These are phyloP conservation scores for Misopates orontium DNA, from an alignment of 257 asterid species.

Conservation along the genomic window DNA sequence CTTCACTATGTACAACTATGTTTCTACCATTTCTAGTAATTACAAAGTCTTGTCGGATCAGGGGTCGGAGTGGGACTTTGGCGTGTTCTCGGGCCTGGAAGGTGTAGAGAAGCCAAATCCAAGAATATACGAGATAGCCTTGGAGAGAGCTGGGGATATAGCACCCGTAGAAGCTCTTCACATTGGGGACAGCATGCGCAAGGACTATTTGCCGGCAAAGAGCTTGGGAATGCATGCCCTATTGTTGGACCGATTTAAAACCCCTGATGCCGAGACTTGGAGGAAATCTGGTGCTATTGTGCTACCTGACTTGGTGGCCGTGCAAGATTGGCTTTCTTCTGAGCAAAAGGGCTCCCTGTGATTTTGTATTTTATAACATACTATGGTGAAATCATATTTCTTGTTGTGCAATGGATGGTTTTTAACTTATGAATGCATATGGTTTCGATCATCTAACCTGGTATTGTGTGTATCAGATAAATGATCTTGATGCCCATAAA, in stretches of 20 bases:
- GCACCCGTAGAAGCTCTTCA: constrained; percentile 82
- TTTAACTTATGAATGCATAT: not conserved
- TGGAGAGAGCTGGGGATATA: constrained; percentile 82
- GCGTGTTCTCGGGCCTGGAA: constrained; percentile 92
- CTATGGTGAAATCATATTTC: constrained; percentile 5
- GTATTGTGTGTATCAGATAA: no score
- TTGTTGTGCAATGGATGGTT: not conserved
- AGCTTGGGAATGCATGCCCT: constrained; percentile 81
- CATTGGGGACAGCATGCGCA: constrained; percentile 88
- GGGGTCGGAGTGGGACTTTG: constrained; percentile 99
- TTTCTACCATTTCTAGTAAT: no score
- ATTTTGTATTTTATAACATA: constrained; percentile 25
- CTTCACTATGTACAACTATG: not conserved
- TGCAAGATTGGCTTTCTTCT: constrained; percentile 69
- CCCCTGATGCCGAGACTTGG: constrained; percentile 77
- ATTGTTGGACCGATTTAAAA: constrained; percentile 73
- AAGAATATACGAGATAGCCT: constrained; percentile 70
- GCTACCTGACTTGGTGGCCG: constrained; percentile 73
- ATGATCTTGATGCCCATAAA: no score
- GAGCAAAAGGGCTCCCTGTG: constrained; percentile 27
- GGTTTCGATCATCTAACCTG: not conserved
- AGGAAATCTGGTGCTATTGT: constrained; percentile 79
- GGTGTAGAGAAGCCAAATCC: constrained; percentile 95
- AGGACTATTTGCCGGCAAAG: constrained; percentile 81
- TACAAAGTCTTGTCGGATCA: constrained; percentile 19